Percentiles rank a stretch among this genome's conserved stretches.
phyloP scores from a whole-genome alignment of 1,284 basidiomycete species.

The Ceratobasidium sp. region DNA sequence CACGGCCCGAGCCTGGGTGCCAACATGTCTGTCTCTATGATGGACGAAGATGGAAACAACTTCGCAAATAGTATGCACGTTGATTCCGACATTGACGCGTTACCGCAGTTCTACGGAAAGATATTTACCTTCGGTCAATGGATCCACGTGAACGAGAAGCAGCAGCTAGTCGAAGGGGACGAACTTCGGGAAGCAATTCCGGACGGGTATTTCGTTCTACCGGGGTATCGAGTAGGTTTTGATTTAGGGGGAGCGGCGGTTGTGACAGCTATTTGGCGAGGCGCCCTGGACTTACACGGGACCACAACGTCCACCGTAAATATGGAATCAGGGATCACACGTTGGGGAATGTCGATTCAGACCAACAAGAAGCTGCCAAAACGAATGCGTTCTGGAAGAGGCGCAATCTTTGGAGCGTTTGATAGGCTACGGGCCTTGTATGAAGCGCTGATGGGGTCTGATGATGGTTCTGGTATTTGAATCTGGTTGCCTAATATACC shows the following conservation, averaged over 20 bases:
- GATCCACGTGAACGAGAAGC: not conserved
- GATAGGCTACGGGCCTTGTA: slow-evolving; percentile 9
- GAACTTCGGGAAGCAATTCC: slow-evolving; percentile 1
- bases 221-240: slow-evolving; percentile 11
- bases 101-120: slow-evolving; percentile 6
- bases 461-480: too few species aligned
- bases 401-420: slow-evolving; percentile 2
- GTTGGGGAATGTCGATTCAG: slow-evolving; percentile 29
- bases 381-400: not conserved
- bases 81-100: slow-evolving; percentile 7
- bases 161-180: not conserved
- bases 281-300: slow-evolving; percentile 17
- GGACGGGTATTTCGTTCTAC: slow-evolving; percentile 13
- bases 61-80: slow-evolving; percentile 22
- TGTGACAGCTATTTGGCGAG: slow-evolving; percentile 11
- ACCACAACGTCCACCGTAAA: slow-evolving; percentile 13
- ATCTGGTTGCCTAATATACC: too few species aligned
- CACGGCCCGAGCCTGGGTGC: slow-evolving; percentile 19
- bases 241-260: slow-evolving; percentile 7
- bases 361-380: not conserved
- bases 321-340: not conserved
- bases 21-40: slow-evolving; percentile 12
- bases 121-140: slow-evolving; percentile 21
- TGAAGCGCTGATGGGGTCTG: not conserved
- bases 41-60: not conserved